Evolutionary conservation across 768 basidiomycete species (phyloP), one percentile per base, ranked within the genome.

Genomic region (Boletus subparvulus): DNA sequence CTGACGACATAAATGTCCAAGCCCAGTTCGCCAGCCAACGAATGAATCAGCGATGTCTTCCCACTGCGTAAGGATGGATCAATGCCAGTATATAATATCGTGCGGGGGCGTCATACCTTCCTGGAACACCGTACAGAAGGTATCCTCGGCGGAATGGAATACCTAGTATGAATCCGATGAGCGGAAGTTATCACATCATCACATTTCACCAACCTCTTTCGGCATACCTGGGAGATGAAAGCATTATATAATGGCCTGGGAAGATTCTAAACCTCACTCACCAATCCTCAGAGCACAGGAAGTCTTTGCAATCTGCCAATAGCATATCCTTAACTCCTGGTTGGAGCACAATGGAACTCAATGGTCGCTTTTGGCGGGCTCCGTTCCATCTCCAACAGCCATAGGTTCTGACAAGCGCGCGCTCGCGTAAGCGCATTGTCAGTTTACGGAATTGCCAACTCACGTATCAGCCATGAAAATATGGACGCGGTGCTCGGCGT

Each of bases 1-100:
- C 88, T 90, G 62, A 95, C 87, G 50, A 94, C 92, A 68, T 94
- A 95, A 60, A 97, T 94, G 73, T 95, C 92, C 26, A 97, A 80
- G 9, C 86, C 84, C 35, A 97, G 78, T 69, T 93, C 91, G 53
- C 90, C 90, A 49, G 90, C 90, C 61, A 92, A 74, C 7, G 90
- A 90, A 70, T 92, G 89, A 63, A 92, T 92, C 43, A 92, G 78
- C 17, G 90, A 92, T 26, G 90, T 92, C 75, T 92, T 92, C 61
- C 90, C 90, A 70, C 90, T 92, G 65, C 42, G 19, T 39, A 35
- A 61, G 51, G 26, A 35, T 49, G 54, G 30, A 54, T 71, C 62
- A 62, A 52, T 60, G 42, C 19, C 36, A 5, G 47, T 33, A 36
- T 40, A 48, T 58, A 35, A 36, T 39, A 21, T 54, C 16, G 48